Percentiles rank a stretch among this genome's conserved stretches.
These are phyloP conservation scores for Fusarium zealandicum DNA, from an alignment of 2,329 filamentous ascomycete species.

Conservation along the genomic window DNA sequence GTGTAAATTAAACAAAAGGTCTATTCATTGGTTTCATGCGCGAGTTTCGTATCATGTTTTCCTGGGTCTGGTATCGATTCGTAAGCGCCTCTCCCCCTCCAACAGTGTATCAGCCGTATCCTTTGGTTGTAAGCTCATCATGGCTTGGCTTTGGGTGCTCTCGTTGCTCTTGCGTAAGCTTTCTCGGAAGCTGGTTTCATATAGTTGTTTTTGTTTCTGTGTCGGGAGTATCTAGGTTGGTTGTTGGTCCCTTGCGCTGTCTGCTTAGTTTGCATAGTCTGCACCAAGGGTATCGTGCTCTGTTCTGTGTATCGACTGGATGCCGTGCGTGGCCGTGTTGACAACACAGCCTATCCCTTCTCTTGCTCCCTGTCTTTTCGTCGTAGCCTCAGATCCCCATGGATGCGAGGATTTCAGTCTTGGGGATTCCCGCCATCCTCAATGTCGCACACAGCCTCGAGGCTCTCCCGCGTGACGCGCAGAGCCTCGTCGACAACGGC, in stretches of 20 bases:
- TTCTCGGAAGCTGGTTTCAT: not conserved
- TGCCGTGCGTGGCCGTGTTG: no score
- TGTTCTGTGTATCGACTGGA: no score
- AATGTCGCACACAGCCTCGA: conserved; percentile 58
- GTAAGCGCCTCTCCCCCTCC: conserved; percentile 2
- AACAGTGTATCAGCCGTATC: conserved; percentile 4
- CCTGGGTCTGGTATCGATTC: conserved; percentile 33
- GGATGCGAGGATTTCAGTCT: not conserved
- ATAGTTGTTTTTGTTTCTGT: not conserved
- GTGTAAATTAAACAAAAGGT: conserved; percentile 10
- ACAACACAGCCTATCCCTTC: no score
- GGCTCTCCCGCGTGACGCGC: conserved; percentile 64
- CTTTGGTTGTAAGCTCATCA: not conserved
- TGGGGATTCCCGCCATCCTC: conserved; percentile 39
- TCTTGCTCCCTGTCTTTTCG: no score
- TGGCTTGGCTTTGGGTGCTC: not conserved
- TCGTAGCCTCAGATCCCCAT: no score
- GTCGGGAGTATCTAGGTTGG: not conserved
- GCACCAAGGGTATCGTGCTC: no score
- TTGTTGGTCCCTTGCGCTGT: not conserved
- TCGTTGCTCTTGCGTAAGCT: not conserved
- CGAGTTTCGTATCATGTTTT: conserved; percentile 30
- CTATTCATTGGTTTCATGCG: conserved; percentile 29
- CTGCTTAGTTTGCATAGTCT: no score
- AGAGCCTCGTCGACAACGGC: conserved; percentile 68